Evolutionary conservation across 208 protist genomes (phyloP).

Genomic region (Porcisia deanei): DNA sequence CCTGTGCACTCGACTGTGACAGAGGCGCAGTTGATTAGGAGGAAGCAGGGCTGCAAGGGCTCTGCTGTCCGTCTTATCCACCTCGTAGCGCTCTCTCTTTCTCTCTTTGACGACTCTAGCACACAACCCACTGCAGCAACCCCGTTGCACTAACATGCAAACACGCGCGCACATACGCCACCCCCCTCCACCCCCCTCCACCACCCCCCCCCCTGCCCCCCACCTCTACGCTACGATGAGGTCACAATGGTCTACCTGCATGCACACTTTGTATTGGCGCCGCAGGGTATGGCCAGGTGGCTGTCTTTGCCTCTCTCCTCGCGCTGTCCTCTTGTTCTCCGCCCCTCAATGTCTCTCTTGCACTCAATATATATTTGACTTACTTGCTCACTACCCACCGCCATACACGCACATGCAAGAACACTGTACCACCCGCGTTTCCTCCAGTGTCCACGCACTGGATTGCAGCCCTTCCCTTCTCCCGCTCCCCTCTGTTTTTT

Average conservation of each 20-base stretch:
- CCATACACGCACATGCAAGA: background rate
- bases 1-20: background rate
- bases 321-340: no score
- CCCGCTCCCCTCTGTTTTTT: no score
- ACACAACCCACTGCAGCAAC: background rate
- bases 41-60: background rate
- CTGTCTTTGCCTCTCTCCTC: background rate
- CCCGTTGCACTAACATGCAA: background rate
- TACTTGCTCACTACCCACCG: no score
- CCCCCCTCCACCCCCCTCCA: background rate
- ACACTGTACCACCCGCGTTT: background rate
- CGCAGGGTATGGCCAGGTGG: background rate
- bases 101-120: background rate
- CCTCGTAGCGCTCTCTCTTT: background rate
- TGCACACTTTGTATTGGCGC: background rate
- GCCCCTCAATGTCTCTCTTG: background rate
- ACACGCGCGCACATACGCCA: background rate
- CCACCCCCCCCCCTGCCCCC: background rate
- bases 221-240: background rate
- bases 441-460: background rate
- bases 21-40: background rate
- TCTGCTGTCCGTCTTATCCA: background rate
- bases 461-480: background rate
- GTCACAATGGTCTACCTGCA: background rate
- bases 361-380: background rate